Conservation (phyloP, 371 early-diverging fungal genomes). For the Syncephalastrum racemosum region DNA sequence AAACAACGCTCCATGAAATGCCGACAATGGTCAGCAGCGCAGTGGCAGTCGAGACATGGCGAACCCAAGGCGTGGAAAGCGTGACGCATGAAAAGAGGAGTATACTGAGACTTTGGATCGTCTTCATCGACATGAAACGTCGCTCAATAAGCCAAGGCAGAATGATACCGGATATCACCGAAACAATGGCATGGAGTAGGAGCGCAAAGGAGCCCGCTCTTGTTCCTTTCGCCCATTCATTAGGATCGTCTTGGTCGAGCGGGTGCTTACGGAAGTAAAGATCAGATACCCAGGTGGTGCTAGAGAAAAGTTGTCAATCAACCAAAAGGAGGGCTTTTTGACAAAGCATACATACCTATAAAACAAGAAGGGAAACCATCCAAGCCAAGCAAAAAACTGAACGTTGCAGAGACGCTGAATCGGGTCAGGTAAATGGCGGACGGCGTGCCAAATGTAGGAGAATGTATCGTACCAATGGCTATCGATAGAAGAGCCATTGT, state of each 20-base stretch:
- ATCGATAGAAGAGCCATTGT: no score
- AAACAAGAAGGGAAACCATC: slow-evolving; percentile 69
- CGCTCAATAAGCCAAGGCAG: slow-evolving; percentile 45
- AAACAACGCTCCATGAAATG: slow-evolving; percentile 62
- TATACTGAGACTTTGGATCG: slow-evolving; percentile 49
- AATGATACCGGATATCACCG: slow-evolving; percentile 50
- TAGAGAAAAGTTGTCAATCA: background rate
- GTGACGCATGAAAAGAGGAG: slow-evolving; percentile 49
- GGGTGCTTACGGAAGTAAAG: slow-evolving; percentile 28
- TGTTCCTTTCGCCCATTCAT: slow-evolving; percentile 35
- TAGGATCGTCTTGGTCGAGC: slow-evolving; percentile 4
- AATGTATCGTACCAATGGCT: slow-evolving; percentile 40
- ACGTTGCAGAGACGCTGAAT: slow-evolving; percentile 63
- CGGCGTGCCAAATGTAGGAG: slow-evolving; percentile 41
- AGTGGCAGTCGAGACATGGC: slow-evolving; percentile 41
- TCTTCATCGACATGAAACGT: slow-evolving; percentile 33
- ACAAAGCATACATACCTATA: slow-evolving; percentile 24
- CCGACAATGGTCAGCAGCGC: slow-evolving; percentile 56
- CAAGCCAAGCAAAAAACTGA: slow-evolving; percentile 75
- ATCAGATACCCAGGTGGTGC: slow-evolving; percentile 46
- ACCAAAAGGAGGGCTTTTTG: background rate
- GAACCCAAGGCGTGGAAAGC: slow-evolving; percentile 49
- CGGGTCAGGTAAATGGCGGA: slow-evolving; percentile 47
- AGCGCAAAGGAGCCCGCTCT: slow-evolving; percentile 64
- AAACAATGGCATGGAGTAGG: slow-evolving; percentile 56